Conservation (phyloP, 495 filamentous ascomycete genomes). For the Penicillium atrosanguineum region DNA sequence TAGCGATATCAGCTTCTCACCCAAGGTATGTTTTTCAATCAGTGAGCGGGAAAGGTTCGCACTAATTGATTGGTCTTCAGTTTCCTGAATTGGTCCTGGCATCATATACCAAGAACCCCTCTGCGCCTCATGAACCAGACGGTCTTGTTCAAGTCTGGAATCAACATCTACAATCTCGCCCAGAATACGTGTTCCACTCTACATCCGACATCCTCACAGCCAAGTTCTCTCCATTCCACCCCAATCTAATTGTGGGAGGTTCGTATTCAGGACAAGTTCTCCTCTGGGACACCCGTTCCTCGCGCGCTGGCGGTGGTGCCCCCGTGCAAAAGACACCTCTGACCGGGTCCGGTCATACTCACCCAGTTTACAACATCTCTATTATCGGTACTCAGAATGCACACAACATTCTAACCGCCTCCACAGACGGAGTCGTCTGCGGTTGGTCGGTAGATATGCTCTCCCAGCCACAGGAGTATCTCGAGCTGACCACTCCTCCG, state of each 20-base stretch:
- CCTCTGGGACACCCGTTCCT: constrained; percentile 89
- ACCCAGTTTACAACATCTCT: constrained; percentile 92
- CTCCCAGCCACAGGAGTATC: constrained; percentile 86
- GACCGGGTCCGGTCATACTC: constrained; percentile 87
- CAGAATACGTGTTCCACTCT: constrained; percentile 95
- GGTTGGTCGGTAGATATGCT: constrained; percentile 98
- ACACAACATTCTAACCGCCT: constrained; percentile 94
- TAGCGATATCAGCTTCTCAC: constrained; percentile 86
- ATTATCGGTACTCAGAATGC: constrained; percentile 98
- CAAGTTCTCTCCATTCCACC: constrained; percentile 96
- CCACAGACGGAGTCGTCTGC: constrained; percentile 94
- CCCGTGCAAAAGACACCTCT: constrained; percentile 95
- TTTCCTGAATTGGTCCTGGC: constrained; percentile 91
- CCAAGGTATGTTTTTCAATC: constrained; percentile 58
- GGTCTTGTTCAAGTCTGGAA: constrained; percentile 98
- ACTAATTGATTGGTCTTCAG: constrained; percentile 32
- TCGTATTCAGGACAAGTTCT: constrained; percentile 95
- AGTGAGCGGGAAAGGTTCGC: not conserved
- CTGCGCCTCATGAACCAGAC: constrained; percentile 91
- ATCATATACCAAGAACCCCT: constrained; percentile 93
- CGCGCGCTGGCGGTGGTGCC: constrained; percentile 64
- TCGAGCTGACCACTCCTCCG: constrained; percentile 80
- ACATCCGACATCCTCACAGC: constrained; percentile 94
- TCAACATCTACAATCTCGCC: constrained; percentile 84
- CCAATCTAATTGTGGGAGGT: constrained; percentile 90